Evolutionary conservation across 805 yeast species (phyloP), one percentile per base, ranked within the genome.

Genomic region (Starmera quercuum): DNA sequence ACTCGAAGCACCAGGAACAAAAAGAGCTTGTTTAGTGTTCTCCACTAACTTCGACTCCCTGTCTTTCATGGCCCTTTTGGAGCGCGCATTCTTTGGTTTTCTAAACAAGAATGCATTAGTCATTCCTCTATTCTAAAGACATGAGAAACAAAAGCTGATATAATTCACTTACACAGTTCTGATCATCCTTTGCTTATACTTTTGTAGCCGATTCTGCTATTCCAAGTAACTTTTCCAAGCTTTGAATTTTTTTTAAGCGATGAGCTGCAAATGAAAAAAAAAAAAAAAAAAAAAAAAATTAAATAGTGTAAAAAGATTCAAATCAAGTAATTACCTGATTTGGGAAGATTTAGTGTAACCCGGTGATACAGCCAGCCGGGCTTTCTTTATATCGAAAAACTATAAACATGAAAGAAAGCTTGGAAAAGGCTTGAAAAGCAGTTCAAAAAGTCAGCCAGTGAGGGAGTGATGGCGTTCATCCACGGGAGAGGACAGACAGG

Each of bases 51-150:
- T 90, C 34, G 97, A 75, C 50, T 87, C 95, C 49, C 77, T 81
- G 51, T 83, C 82, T 42, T 87, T 95, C 43, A 88, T 56, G 6
- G 95, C 97, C 61, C 98, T 78, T 66, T 92, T 92, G 36, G 96
- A 75, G 54, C 97, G 86, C 35, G 95, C 95, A 54, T 81, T 92
- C 64, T 87, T 88, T 24, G 98, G 97, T 47, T 86, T 81, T 29
- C 80, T 65, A 29, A 47, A 47, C 41, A 32, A 7, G 6, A 3
- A 44, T 39, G 42, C 51, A 55, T 54, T 39, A 41, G 8, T 7
- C 12, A 48, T 51, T 54, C 45, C 31, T 29, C 21, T 19, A 12
- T 15, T 16, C 12, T 18, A 25, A 18, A 2, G 18, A 9, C 2
- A 16, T 4, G 4, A 18, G 2, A 23, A 20, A 15, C 7, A 26